These are phyloP conservation scores for Pueraria montana DNA, from an alignment of 306 rosid species.

Conservation along the genomic window DNA sequence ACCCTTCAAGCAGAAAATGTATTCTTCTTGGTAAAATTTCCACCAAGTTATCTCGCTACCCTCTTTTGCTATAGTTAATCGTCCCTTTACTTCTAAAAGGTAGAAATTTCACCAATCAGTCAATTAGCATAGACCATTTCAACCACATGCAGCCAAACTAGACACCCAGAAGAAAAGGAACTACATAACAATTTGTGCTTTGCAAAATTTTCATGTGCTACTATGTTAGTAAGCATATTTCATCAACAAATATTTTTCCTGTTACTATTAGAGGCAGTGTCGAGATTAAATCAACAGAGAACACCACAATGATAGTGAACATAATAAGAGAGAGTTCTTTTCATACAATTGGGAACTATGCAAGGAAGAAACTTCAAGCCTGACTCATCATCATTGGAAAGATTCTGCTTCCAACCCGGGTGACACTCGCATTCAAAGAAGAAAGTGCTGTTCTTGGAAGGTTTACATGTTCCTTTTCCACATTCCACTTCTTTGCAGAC, in stretches of 20 bases:
- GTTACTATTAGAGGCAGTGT: too few relatives aligned
- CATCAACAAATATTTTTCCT: not conserved
- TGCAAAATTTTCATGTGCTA: not conserved
- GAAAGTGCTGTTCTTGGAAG: constrained; percentile 64
- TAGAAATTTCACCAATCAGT: not conserved
- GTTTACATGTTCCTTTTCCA: constrained; percentile 87
- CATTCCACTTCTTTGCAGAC: constrained; percentile 76
- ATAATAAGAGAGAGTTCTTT: too few relatives aligned
- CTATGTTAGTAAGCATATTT: not conserved
- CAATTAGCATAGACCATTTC: not conserved
- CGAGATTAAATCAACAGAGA: constrained; percentile 3
- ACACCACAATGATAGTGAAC: not conserved
- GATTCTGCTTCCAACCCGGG: constrained; percentile 77
- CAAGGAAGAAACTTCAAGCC: constrained; percentile 81
- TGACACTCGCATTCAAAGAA: constrained; percentile 79
- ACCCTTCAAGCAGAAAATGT: constrained; percentile 1
- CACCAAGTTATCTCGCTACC: not conserved
- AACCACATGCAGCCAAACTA: not conserved
- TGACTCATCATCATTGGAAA: constrained; percentile 13
- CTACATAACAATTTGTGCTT: not conserved
- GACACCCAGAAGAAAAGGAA: constrained; percentile 4
- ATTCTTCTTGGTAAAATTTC: not conserved
- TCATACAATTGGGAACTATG: constrained; percentile 82
- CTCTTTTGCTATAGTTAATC: not conserved
- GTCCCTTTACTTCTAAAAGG: not conserved